These are phyloP conservation scores for Aurantiochytrium sp. DNA, from an alignment of 108 stramenopile species.

Conservation along the genomic window DNA sequence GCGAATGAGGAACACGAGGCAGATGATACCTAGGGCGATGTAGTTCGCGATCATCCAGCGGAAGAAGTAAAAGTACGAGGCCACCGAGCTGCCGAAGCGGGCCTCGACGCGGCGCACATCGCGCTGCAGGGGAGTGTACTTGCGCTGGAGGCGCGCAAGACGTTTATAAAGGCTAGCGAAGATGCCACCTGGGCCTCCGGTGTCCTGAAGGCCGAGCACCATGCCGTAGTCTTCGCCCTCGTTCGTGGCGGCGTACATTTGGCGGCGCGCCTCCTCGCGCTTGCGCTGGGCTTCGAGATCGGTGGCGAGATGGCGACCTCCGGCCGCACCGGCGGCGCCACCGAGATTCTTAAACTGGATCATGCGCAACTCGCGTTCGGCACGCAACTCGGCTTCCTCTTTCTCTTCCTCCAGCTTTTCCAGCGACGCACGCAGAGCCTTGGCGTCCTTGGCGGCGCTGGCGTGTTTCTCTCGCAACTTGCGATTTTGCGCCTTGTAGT, in stretches of 20 bases:
- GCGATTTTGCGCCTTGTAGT: neutral
- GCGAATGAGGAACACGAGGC: neutral
- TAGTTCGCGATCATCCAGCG: slow-evolving; percentile 5
- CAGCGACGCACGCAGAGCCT: neutral
- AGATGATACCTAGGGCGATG: neutral
- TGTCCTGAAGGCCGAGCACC: neutral
- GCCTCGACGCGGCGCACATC: neutral
- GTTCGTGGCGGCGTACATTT: slow-evolving; percentile 11
- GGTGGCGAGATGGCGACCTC: neutral
- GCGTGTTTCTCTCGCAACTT: neutral
- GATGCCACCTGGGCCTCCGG: neutral
- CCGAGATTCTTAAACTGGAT: neutral
- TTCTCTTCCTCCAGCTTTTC: slow-evolving; percentile 3
- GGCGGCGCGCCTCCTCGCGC: slow-evolving; percentile 12
- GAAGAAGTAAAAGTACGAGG: slow-evolving; percentile 15
- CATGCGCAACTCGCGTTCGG: neutral
- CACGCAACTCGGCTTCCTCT: neutral
- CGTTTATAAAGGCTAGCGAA: neutral
- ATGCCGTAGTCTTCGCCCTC: neutral
- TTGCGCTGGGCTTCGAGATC: slow-evolving; percentile 20
- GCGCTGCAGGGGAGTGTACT: neutral
- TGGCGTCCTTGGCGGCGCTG: neutral
- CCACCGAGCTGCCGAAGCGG: slow-evolving; percentile 1
- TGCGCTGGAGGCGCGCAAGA: neutral
- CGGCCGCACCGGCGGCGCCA: neutral